Base-by-base conservation (phyloP, 2,329 filamentous ascomycete species). In the Trichophyton equinum region DNA sequence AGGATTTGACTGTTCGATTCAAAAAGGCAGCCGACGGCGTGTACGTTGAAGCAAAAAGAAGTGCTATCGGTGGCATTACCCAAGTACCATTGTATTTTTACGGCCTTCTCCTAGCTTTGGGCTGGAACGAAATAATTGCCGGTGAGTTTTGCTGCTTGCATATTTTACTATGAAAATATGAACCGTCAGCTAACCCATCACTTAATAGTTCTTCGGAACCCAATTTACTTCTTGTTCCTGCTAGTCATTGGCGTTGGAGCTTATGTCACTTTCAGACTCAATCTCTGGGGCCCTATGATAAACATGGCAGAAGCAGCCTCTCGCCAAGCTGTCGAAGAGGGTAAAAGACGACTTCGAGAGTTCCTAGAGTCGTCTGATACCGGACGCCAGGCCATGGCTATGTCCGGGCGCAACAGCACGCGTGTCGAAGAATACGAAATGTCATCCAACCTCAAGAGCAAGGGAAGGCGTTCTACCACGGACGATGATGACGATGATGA, bases 11-110 rank as follows among this genome's bases (percentile, higher is more conserved):
- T 8, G 87, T 95, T 13, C 83, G 94, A 60, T 99, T 99, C 82
- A 97, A 96, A 81, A 97, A 97, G 81, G 94, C 90, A 40, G 94
- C 94, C 1, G 94, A 99, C 71, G 94, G 91, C 6, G 92, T 99
- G 3, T 99, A 96, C 69, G 91, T 99, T 47, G 94, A 99, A 77
- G 94, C 94, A 57, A 99, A 99, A 81, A 85, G 94, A 62, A 91
- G 92, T 71, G 94, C 94, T 47, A 95, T 99, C 71, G 94, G 94
- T 60, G 91, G 92, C 61, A 89, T 99, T 68, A 89, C 91, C 3
- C 91, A 96, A 74, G 85, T 99, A 57, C 94, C 94, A 4, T 77
- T 95, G 64, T 97, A 96, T 75, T 96, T 99, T 74, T 99, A 96
- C 69, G 89, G 85, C 47, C 74, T 97, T 61, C 79, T 99, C 61